These are phyloP conservation scores for Aphanomyces stellatus DNA, from an alignment of 352 stramenopile species.

Conservation along the genomic window DNA sequence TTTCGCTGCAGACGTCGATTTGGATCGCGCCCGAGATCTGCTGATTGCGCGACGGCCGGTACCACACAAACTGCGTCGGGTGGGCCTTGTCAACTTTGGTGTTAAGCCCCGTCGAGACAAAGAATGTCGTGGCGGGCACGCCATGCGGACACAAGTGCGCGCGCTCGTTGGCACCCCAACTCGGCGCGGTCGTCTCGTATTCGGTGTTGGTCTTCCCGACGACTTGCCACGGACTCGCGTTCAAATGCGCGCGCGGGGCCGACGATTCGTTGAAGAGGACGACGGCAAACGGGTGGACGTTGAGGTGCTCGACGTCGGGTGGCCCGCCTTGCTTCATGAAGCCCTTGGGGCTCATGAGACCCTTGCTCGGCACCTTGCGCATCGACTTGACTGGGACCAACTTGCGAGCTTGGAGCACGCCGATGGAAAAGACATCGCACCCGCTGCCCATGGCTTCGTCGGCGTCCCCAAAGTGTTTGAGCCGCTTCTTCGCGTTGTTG, in stretches of 20 bases:
- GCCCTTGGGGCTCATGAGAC: not conserved
- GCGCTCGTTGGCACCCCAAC: conserved; percentile 68
- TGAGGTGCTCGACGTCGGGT: not conserved
- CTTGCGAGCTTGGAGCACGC: conserved; percentile 54
- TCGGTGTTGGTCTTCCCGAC: conserved; percentile 83
- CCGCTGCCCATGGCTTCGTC: conserved; percentile 67
- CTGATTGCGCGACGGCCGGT: conserved; percentile 10
- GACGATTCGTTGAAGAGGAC: conserved; percentile 35
- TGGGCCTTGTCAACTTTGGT: conserved; percentile 10
- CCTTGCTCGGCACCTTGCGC: not conserved
- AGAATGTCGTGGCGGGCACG: conserved; percentile 52
- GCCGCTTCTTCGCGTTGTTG: conserved; percentile 72
- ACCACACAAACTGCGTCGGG: conserved; percentile 6
- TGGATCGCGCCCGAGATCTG: conserved; percentile 4
- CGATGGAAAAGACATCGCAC: conserved; percentile 67
- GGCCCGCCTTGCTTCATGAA: not conserved
- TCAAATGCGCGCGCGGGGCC: not conserved
- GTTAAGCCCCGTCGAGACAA: conserved; percentile 22
- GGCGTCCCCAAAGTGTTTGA: conserved; percentile 69
- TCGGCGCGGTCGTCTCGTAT: conserved; percentile 55
- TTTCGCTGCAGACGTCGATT: conserved; percentile 16
- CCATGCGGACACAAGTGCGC: conserved; percentile 43
- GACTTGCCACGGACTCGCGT: conserved; percentile 18
- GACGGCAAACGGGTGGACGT: conserved; percentile 58
- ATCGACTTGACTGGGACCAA: conserved; percentile 19